Percentiles rank a stretch among this genome's conserved stretches.
phyloP scores from a whole-genome alignment of 768 basidiomycete genomes.

The Gyrodon lividus region DNA sequence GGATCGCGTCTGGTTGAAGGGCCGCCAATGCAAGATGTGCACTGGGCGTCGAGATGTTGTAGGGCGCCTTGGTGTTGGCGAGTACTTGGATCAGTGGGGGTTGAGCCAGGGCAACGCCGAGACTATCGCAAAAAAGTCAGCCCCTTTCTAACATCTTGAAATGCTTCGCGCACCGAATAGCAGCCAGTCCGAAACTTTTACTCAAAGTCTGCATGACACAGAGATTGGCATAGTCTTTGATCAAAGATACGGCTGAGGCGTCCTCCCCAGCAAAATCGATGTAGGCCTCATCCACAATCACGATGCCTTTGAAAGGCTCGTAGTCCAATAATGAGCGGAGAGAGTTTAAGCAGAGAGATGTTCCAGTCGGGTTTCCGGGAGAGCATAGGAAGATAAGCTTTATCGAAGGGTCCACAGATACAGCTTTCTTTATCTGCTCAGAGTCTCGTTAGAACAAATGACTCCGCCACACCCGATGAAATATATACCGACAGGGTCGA shows the following conservation, averaged over 20 bases:
- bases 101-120: slow-evolving; percentile 88
- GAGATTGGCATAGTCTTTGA: slow-evolving; percentile 82
- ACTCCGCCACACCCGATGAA: background rate
- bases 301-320: slow-evolving; percentile 82
- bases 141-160: background rate
- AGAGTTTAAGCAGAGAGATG: slow-evolving; percentile 69
- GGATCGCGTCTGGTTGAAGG: slow-evolving; percentile 62
- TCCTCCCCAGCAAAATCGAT: slow-evolving; percentile 81
- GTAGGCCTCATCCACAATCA: slow-evolving; percentile 96
- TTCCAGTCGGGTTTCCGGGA: slow-evolving; percentile 96
- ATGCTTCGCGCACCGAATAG: slow-evolving; percentile 68
- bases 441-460: slow-evolving; percentile 1
- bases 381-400: slow-evolving; percentile 95
- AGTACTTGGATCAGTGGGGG: slow-evolving; percentile 89
- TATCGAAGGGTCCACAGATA: slow-evolving; percentile 71
- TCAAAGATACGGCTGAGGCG: slow-evolving; percentile 64
- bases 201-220: slow-evolving; percentile 96
- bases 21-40: slow-evolving; percentile 80
- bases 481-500: slow-evolving; percentile 62
- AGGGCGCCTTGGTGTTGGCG: slow-evolving; percentile 95
- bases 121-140: slow-evolving; percentile 40
- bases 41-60: slow-evolving; percentile 92
- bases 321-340: slow-evolving; percentile 74
- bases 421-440: slow-evolving; percentile 63
- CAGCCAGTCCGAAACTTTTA: slow-evolving; percentile 95